Evolutionary conservation across 345 rosid genomes (phyloP).

Genomic region (Trapa bicornis): DNA sequence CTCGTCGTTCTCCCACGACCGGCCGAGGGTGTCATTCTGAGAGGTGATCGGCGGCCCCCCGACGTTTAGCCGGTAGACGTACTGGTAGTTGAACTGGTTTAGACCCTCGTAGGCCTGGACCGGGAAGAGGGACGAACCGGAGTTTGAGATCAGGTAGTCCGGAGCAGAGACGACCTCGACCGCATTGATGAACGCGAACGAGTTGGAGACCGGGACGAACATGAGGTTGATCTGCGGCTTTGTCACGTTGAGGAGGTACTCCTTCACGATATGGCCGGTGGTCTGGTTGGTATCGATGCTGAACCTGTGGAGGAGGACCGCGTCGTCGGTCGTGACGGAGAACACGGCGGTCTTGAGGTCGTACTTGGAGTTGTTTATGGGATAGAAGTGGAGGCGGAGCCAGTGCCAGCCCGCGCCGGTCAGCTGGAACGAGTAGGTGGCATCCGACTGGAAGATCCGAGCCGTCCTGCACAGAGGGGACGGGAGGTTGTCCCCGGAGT

Average conservation of each 20-base stretch:
- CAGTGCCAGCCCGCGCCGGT: conserved; percentile 8
- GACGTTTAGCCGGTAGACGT: conserved; percentile 7
- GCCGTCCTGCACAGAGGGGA: conserved; percentile 5
- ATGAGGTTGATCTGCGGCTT: conserved; percentile 4
- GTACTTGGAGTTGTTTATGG: neutral
- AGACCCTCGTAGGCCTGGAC: neutral
- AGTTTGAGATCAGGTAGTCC: neutral
- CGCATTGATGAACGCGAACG: conserved; percentile 8
- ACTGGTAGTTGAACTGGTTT: conserved; percentile 2
- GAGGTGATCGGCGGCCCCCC: conserved; percentile 4
- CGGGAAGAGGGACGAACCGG: conserved; percentile 5
- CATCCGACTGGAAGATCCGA: conserved; percentile 8
- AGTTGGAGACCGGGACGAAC: conserved; percentile 3
- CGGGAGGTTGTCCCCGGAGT: neutral
- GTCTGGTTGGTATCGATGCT: neutral
- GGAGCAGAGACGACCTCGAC: conserved; percentile 12
- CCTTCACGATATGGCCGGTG: conserved; percentile 3
- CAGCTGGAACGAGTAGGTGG: conserved; percentile 8
- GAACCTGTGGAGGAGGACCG: conserved; percentile 6
- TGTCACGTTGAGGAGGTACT: conserved; percentile 3
- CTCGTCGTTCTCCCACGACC: conserved; percentile 7
- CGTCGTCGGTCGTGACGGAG: neutral
- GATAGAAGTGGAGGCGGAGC: conserved; percentile 8
- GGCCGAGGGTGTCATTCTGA: conserved; percentile 8
- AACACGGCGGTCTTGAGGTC: conserved; percentile 6